These are phyloP conservation scores for Leishmania major DNA, from an alignment of 208 protist genomes.

Conservation along the genomic window DNA sequence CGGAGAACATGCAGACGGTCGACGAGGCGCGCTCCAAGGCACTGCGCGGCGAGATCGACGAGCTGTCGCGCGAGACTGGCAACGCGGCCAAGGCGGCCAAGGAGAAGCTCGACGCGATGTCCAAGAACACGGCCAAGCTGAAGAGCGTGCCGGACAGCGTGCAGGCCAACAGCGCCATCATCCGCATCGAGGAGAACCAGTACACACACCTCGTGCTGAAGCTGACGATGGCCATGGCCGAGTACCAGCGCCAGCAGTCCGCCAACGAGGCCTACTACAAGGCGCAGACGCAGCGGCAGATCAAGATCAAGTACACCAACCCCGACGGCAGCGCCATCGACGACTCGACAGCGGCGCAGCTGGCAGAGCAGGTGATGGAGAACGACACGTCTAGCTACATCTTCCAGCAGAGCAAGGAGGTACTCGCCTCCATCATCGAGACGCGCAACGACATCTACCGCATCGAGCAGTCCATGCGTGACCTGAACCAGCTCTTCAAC, in stretches of 20 bases:
- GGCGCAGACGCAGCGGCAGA: conserved; percentile 85
- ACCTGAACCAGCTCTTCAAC: conserved; percentile 89
- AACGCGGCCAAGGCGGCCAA: conserved; percentile 49
- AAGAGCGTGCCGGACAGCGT: conserved; percentile 64
- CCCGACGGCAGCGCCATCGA: conserved; percentile 75
- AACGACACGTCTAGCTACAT: conserved; percentile 78
- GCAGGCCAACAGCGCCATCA: conserved; percentile 69
- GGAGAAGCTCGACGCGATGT: conserved; percentile 57
- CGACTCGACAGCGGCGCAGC: conserved; percentile 66
- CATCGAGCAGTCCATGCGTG: conserved; percentile 89
- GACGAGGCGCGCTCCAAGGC: conserved; percentile 56
- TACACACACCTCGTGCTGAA: conserved; percentile 56
- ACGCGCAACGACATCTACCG: conserved; percentile 90
- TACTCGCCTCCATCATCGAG: conserved; percentile 83
- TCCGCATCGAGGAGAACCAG: conserved; percentile 91
- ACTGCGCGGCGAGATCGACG: conserved; percentile 66
- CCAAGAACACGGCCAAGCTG: conserved; percentile 59
- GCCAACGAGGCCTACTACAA: conserved; percentile 71
- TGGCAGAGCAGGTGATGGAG: conserved; percentile 82
- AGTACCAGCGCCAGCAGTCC: conserved; percentile 67
- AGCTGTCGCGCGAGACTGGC: conserved; percentile 51
- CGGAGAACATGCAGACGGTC: conserved; percentile 73
- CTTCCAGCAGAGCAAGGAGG: conserved; percentile 91
- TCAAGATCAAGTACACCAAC: conserved; percentile 92
- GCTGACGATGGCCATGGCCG: conserved; percentile 57